These are phyloP conservation scores for Monosporozyma aerobia DNA, from an alignment of 805 yeast genomes.

Conservation along the genomic window DNA sequence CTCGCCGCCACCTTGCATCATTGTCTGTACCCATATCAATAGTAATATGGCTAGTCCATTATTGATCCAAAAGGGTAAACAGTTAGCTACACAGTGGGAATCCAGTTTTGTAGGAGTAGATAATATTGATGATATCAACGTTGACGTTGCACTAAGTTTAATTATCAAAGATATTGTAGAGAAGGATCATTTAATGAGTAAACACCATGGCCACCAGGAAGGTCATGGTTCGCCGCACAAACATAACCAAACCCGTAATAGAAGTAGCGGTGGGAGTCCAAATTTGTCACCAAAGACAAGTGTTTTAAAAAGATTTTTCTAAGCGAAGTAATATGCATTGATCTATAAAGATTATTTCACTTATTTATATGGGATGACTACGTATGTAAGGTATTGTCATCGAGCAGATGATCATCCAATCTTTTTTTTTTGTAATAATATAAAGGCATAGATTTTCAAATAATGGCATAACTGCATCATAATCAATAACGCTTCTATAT, in stretches of 20 bases:
- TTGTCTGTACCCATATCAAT: conserved; percentile 55
- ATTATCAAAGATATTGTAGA: conserved; percentile 54
- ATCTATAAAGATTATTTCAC: not conserved
- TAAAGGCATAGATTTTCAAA: not conserved
- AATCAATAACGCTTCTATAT: not conserved
- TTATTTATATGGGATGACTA: not conserved
- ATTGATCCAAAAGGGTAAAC: conserved; percentile 47
- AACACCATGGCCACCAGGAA: not conserved
- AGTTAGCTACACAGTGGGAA: conserved; percentile 51
- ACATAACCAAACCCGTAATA: not conserved
- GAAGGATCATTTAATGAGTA: conserved; percentile 23
- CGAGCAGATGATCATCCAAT: not conserved
- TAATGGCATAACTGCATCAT: not conserved
- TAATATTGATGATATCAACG: conserved; percentile 38
- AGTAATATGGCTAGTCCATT: conserved; percentile 53
- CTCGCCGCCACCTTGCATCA: conserved; percentile 55
- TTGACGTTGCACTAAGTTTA: conserved; percentile 49
- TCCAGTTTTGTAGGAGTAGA: conserved; percentile 61
- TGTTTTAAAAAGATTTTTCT: not conserved
- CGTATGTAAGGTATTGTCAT: not conserved
- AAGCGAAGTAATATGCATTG: not conserved
- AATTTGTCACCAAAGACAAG: not conserved
- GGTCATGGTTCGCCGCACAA: not conserved
- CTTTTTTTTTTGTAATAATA: not conserved
- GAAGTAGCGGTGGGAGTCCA: not conserved